Conservation (phyloP, 768 basidiomycete species). For the Macrolepiota fuliginosa region DNA sequence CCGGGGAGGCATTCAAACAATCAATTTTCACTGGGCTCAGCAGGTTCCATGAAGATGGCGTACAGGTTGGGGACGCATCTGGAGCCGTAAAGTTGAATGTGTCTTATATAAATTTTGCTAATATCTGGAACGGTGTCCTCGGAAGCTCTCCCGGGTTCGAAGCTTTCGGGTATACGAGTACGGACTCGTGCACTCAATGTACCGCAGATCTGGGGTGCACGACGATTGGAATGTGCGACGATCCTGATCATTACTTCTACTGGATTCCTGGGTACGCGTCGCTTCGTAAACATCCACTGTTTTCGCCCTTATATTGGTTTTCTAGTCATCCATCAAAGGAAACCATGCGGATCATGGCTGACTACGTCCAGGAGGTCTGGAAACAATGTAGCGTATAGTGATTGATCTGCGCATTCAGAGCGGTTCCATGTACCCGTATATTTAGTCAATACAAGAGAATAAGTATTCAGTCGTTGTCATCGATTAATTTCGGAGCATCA, state of each 20-base stretch:
- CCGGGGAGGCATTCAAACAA: constrained; percentile 47
- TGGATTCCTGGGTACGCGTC: constrained; percentile 46
- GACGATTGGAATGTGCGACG: constrained; percentile 30
- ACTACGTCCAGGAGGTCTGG: constrained; percentile 43
- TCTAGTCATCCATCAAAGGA: constrained; percentile 48
- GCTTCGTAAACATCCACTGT: not conserved
- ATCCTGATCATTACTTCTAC: constrained; percentile 50
- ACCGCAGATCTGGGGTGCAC: constrained; percentile 30
- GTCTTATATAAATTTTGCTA: constrained; percentile 45
- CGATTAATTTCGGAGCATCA: not conserved
- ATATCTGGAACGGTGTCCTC: constrained; percentile 50
- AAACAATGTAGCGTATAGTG: not conserved
- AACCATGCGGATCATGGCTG: constrained; percentile 51
- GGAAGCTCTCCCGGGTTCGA: constrained; percentile 38
- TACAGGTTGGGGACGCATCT: constrained; percentile 11
- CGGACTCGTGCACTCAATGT: constrained; percentile 28
- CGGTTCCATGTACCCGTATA: not conserved
- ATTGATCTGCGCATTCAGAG: too few species aligned
- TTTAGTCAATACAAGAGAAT: not conserved
- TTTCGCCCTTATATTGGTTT: not conserved
- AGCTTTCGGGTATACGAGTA: constrained; percentile 48
- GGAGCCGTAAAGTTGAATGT: constrained; percentile 31
- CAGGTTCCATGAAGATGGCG: constrained; percentile 24
- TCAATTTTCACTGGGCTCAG: constrained; percentile 40
- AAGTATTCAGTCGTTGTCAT: not conserved